These are phyloP conservation scores for Didymella arachidicola DNA, from an alignment of 2,329 filamentous ascomycete species.

Conservation along the genomic window DNA sequence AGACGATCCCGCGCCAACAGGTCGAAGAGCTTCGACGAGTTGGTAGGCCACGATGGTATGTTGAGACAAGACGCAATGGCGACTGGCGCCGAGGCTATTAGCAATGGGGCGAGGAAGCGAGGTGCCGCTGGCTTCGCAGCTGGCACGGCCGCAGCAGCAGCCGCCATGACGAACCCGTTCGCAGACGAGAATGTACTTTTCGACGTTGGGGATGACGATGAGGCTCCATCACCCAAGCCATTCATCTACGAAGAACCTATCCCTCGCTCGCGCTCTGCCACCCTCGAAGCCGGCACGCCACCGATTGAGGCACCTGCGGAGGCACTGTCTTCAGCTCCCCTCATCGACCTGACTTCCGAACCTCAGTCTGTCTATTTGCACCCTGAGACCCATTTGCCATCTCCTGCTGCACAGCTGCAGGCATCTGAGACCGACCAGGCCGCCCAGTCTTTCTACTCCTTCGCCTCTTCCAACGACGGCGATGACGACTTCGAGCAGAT, in stretches of 20 bases:
- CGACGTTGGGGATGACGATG: slow-evolving; percentile 49
- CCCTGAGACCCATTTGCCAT: slow-evolving; percentile 14
- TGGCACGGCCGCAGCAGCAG: slow-evolving; percentile 49
- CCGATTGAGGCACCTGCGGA: slow-evolving; percentile 9
- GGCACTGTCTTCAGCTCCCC: slow-evolving; percentile 17
- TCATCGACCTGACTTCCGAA: slow-evolving; percentile 45
- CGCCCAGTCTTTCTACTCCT: slow-evolving; percentile 50
- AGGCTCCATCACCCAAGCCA: slow-evolving; percentile 40
- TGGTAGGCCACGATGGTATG: slow-evolving; percentile 53
- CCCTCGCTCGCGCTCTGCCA: slow-evolving; percentile 32
- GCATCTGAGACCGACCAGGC: slow-evolving; percentile 30
- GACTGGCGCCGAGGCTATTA: slow-evolving; percentile 32
- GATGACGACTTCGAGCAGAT: slow-evolving; percentile 36
- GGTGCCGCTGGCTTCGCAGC: slow-evolving; percentile 49
- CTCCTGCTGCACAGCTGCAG: slow-evolving; percentile 26
- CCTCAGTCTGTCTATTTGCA: slow-evolving; percentile 17
- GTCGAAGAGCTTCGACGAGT: slow-evolving; percentile 50
- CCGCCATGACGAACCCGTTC: slow-evolving; percentile 54
- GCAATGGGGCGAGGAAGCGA: slow-evolving; percentile 37
- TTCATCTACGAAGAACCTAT: slow-evolving; percentile 36
- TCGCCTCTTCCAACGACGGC: slow-evolving; percentile 37
- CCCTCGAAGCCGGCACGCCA: slow-evolving; percentile 30
- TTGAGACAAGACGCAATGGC: slow-evolving; percentile 41
- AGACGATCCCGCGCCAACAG: slow-evolving; percentile 30
- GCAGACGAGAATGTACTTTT: slow-evolving; percentile 54